phyloP scores from a whole-genome alignment of 2,329 filamentous ascomycete genomes.

The Nigrograna mackinnonii region DNA sequence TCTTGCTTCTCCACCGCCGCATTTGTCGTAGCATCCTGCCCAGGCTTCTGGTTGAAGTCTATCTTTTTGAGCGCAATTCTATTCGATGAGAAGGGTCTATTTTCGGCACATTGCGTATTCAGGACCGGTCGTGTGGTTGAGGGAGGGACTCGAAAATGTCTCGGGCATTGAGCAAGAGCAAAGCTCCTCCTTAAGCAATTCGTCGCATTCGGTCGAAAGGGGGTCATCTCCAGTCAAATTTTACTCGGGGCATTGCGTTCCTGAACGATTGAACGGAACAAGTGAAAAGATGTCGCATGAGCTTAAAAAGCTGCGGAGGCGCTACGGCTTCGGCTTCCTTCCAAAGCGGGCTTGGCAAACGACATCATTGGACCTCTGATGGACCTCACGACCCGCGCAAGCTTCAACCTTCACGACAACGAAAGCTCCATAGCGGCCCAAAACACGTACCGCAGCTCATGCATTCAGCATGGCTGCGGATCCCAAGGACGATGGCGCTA shows the following conservation, averaged over 20 bases:
- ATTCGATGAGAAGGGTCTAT: slow-evolving; percentile 7
- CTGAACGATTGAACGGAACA: too few species aligned
- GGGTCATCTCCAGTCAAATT: slow-evolving; percentile 25
- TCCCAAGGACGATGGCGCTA: slow-evolving; percentile 34
- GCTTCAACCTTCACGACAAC: slow-evolving; percentile 21
- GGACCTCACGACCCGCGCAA: slow-evolving; percentile 20
- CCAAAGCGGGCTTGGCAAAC: slow-evolving; percentile 26
- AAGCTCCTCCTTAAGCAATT: slow-evolving; percentile 26
- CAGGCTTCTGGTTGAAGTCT: slow-evolving; percentile 28
- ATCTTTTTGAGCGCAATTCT: slow-evolving; percentile 17
- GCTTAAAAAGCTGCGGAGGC: slow-evolving; percentile 1
- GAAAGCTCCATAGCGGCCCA: slow-evolving; percentile 25
- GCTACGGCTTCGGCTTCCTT: slow-evolving; percentile 2
- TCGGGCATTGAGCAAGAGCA: slow-evolving; percentile 15
- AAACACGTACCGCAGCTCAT: slow-evolving; percentile 33
- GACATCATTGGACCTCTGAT: slow-evolving; percentile 29
- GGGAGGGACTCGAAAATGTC: too few species aligned
- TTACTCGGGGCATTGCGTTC: slow-evolving; percentile 19
- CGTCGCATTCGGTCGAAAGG: slow-evolving; percentile 21
- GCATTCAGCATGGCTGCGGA: slow-evolving; percentile 46
- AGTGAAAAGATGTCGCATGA: not conserved
- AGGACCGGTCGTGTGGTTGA: slow-evolving; percentile 7
- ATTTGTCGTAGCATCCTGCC: slow-evolving; percentile 7
- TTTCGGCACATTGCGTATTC: too few species aligned
- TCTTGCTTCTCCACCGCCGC: slow-evolving; percentile 6